Conservation (phyloP, 2,329 filamentous ascomycete species). For the Phialemonium atrogriseum region DNA sequence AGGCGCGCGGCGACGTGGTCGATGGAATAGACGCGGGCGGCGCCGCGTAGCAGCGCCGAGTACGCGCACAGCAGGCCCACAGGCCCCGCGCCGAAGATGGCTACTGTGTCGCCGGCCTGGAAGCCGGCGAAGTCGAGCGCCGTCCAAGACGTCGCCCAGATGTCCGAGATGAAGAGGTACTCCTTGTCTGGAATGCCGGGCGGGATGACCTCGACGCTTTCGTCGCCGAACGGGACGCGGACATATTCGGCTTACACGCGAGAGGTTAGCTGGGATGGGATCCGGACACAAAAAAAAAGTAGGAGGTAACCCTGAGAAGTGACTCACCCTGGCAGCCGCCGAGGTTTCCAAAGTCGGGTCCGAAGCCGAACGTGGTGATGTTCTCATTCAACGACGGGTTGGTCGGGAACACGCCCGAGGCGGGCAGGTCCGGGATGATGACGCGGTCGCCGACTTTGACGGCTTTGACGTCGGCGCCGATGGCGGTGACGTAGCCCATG, state of each 20-base stretch:
- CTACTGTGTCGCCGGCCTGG: conserved; percentile 21
- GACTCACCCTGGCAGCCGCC: conserved; percentile 2
- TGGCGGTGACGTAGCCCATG: conserved; percentile 25
- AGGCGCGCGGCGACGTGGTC: conserved; percentile 16
- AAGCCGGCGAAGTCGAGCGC: conserved; percentile 27
- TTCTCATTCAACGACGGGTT: not conserved
- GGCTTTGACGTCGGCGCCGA: conserved; percentile 24
- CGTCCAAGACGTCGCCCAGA: conserved; percentile 30
- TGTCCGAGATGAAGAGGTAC: conserved; percentile 22
- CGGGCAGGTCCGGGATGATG: conserved; percentile 21
- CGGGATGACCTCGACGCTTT: conserved; percentile 10
- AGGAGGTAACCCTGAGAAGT: no score
- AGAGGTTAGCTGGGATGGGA: no score
- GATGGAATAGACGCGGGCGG: conserved; percentile 12
- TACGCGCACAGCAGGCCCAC: conserved; percentile 18
- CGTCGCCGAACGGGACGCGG: conserved; percentile 13
- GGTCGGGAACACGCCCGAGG: conserved; percentile 1
- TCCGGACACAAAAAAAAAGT: no score
- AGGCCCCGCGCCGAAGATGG: conserved; percentile 17
- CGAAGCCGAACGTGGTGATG: not conserved
- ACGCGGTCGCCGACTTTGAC: conserved; percentile 29
- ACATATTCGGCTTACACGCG: conserved; percentile 15
- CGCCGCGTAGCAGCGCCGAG: conserved; percentile 17
- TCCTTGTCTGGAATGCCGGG: conserved; percentile 12
- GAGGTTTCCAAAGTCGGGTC: conserved; percentile 1